Evolutionary conservation across 805 yeast genomes (phyloP).

Genomic region (Metschnikowia shivogae): DNA sequence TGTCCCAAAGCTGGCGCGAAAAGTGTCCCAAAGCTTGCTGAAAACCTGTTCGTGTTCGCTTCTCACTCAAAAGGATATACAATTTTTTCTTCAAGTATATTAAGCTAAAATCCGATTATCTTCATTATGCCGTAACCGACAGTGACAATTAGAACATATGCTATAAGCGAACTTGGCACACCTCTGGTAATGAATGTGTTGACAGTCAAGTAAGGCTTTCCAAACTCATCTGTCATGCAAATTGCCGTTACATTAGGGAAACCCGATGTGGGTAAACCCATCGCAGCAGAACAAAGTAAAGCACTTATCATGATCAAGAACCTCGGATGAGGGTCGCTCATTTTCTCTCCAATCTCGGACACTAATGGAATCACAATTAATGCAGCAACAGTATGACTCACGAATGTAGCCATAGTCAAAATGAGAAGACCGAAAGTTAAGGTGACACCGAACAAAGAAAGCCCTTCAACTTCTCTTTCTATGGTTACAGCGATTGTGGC

Average conservation of each 20-base stretch:
- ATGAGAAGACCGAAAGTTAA: slow-evolving; percentile 68
- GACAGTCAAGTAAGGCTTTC: slow-evolving; percentile 84
- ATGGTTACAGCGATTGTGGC: slow-evolving; percentile 44
- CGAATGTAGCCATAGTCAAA: slow-evolving; percentile 85
- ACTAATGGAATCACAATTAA: slow-evolving; percentile 87
- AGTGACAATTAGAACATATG: slow-evolving; percentile 68
- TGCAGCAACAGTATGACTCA: slow-evolving; percentile 96
- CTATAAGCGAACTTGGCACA: slow-evolving; percentile 77
- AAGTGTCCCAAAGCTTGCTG: slow-evolving; percentile 5
- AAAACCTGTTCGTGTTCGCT: not conserved
- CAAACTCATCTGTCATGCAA: slow-evolving; percentile 88
- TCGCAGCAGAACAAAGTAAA: slow-evolving; percentile 83
- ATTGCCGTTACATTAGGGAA: slow-evolving; percentile 98
- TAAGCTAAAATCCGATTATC: slow-evolving; percentile 27
- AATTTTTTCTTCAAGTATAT: not conserved
- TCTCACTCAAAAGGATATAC: not conserved
- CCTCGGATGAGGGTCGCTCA: slow-evolving; percentile 80
- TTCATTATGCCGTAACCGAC: slow-evolving; percentile 75
- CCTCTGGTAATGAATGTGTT: slow-evolving; percentile 85
- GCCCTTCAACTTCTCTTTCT: slow-evolving; percentile 38
- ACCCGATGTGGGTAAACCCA: slow-evolving; percentile 97
- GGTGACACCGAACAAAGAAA: slow-evolving; percentile 41
- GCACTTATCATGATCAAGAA: slow-evolving; percentile 65
- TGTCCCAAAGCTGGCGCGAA: slow-evolving; percentile 7
- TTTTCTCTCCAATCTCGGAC: slow-evolving; percentile 76